Conservation (phyloP, 345 rosid genomes). For the Camelina laxa region DNA sequence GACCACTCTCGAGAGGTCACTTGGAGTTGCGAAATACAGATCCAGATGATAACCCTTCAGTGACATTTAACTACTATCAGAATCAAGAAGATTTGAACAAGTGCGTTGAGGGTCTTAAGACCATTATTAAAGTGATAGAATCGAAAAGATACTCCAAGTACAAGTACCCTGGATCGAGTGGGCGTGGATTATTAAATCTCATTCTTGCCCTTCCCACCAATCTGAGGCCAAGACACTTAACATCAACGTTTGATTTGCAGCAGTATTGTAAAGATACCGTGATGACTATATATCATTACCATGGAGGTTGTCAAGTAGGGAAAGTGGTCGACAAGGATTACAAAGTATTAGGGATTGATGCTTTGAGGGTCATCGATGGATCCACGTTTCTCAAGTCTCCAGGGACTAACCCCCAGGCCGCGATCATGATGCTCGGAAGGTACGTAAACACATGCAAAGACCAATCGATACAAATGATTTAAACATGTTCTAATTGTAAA, state of each 20-base stretch:
- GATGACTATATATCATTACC: conserved; percentile 71
- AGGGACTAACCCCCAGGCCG: conserved; percentile 71
- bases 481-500: background rate
- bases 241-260: conserved; percentile 51
- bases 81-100: conserved; percentile 58
- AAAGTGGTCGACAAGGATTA: conserved; percentile 59
- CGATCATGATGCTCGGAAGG: conserved; percentile 84
- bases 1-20: conserved; percentile 63
- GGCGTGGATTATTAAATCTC: conserved; percentile 46
- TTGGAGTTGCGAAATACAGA: conserved; percentile 54
- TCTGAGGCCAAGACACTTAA: conserved; percentile 56
- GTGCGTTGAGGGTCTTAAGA: conserved; percentile 62
- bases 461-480: background rate
- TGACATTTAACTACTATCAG: conserved; percentile 67
- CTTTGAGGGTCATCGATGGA: conserved; percentile 58
- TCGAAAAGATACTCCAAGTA: conserved; percentile 53
- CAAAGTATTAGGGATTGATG: conserved; percentile 54
- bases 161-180: conserved; percentile 44
- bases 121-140: conserved; percentile 53
- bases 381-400: conserved; percentile 61
- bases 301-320: conserved; percentile 69
- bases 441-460: conserved; percentile 15
- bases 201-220: conserved; percentile 55
- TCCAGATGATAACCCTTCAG: conserved; percentile 61
- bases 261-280: conserved; percentile 64